Base-by-base conservation (phyloP, 2,329 filamentous ascomycete genomes). In the Malbranchea cinnamomea region DNA sequence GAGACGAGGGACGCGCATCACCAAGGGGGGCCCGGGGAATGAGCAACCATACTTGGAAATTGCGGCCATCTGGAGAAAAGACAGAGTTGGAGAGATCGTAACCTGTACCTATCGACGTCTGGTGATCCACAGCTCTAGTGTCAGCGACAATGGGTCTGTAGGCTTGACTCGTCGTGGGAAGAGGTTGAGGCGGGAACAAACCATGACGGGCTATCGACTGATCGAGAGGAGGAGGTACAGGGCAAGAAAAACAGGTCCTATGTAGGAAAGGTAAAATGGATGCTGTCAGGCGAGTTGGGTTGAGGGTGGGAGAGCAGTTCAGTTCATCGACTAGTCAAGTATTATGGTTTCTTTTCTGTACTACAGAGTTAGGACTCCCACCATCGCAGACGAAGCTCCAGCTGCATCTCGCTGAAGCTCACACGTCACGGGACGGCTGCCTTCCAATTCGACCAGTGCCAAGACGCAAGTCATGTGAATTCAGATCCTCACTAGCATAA, bases 41-140 rank as follows among this genome's bases (percentile, higher is more conserved):
- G 22, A 24, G 15, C 7, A 12, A 17, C 28, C 31, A 39, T 53
- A 91, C 83, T 63, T 98, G 89, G 61, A 98, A 98, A 61, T 98
- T 98, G 48, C 89, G 81, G 54, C 89, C 89, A 64, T 98, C 89
- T 43, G 89, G 89, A 28, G 89, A 95, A 70, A 95, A 98, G 67
- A 95, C 91, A 52, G 89, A 95, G 72, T 98, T 98, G 57, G 83
- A 83, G 50, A 98, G 78, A 74, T 98, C 89, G 66, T 98, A 98
- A 53, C 89, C 89, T 50, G 89, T 98, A 55, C 89, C 89, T 79
- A 98, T 98, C 54, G 89, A 98, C 52, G 89, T 98, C 89, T 98
- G 38, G 16, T n/a, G n/a, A n/a, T n/a, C n/a, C n/a, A n/a, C n/a
- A n/a, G n/a, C n/a, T n/a, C n/a, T n/a, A n/a, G n/a, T n/a, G n/a